These are phyloP conservation scores for Porodaedalea pini DNA, from an alignment of 1,284 basidiomycete genomes.

Conservation along the genomic window DNA sequence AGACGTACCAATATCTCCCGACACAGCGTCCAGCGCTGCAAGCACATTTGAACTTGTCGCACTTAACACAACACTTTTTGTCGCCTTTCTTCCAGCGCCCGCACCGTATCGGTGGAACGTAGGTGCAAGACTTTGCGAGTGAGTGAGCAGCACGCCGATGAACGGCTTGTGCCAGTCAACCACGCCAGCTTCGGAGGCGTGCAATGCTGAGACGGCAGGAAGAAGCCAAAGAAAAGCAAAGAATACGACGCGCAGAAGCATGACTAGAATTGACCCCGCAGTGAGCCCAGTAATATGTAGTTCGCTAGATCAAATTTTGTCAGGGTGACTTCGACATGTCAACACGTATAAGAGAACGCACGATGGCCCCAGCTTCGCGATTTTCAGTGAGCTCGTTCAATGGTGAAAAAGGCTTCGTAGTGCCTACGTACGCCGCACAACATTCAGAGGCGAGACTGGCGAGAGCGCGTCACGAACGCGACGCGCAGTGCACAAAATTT, in stretches of 20 bases:
- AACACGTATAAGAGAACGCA: no score
- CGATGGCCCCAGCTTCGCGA: no score
- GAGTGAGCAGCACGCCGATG: conserved; percentile 63
- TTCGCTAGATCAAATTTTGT: no score
- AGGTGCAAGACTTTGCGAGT: conserved; percentile 49
- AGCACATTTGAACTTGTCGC: conserved; percentile 78
- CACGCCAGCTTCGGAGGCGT: conserved; percentile 74
- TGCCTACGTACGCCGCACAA: no score
- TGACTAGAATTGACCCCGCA: background rate
- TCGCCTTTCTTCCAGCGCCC: conserved; percentile 30
- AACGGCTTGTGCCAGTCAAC: conserved; percentile 84
- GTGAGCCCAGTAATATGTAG: no score
- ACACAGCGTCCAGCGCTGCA: conserved; percentile 67
- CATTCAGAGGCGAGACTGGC: no score
- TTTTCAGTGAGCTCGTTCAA: no score
- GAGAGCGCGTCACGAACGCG: no score
- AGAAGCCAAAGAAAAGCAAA: background rate
- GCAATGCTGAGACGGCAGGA: conserved; percentile 39
- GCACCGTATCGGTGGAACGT: conserved; percentile 45
- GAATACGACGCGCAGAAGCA: background rate
- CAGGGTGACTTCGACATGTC: no score
- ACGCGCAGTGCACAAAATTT: no score
- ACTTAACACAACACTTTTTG: conserved; percentile 56
- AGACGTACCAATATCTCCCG: conserved; percentile 70
- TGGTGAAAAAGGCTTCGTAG: no score